These are phyloP conservation scores for Hypoxylon rubiginosum DNA, from an alignment of 2,329 filamentous ascomycete genomes.

Conservation along the genomic window DNA sequence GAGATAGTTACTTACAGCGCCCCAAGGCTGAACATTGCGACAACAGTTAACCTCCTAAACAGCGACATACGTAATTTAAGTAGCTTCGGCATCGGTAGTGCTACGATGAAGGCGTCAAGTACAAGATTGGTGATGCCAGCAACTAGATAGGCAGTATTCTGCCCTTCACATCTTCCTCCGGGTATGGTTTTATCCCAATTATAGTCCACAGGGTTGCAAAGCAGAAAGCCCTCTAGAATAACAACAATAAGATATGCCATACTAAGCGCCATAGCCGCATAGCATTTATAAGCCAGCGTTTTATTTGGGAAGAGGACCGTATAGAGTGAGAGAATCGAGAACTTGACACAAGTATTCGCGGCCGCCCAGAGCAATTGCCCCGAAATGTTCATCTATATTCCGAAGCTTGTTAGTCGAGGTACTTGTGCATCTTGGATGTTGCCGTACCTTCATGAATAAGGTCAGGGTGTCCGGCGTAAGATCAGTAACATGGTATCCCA, in stretches of 20 bases:
- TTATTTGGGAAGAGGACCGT: slow-evolving; percentile 29
- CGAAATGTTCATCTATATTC: slow-evolving; percentile 2
- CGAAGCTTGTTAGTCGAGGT: not conserved
- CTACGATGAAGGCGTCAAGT: slow-evolving; percentile 30
- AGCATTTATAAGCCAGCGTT: slow-evolving; percentile 15
- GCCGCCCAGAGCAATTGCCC: slow-evolving; percentile 31
- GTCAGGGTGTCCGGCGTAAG: not conserved
- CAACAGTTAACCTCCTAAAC: slow-evolving; percentile 25
- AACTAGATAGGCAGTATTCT: slow-evolving; percentile 9
- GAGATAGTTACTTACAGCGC: slow-evolving; percentile 22
- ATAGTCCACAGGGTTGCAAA: slow-evolving; percentile 23
- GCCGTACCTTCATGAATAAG: not conserved
- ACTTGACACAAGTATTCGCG: slow-evolving; percentile 35
- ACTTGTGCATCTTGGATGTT: not conserved
- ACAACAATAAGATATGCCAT: slow-evolving; percentile 21
- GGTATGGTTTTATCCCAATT: slow-evolving; percentile 37
- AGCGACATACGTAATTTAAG: slow-evolving; percentile 22
- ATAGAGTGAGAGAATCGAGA: slow-evolving; percentile 39
- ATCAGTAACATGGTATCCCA: not conserved
- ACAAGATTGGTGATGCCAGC: slow-evolving; percentile 35
- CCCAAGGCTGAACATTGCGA: slow-evolving; percentile 38
- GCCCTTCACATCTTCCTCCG: slow-evolving; percentile 11
- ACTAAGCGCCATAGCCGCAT: slow-evolving; percentile 18
- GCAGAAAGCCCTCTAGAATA: slow-evolving; percentile 27
- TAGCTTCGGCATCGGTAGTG: slow-evolving; percentile 35